Conservation (phyloP, 202 grass and related monocot species). For the Alloteropsis angusta region DNA sequence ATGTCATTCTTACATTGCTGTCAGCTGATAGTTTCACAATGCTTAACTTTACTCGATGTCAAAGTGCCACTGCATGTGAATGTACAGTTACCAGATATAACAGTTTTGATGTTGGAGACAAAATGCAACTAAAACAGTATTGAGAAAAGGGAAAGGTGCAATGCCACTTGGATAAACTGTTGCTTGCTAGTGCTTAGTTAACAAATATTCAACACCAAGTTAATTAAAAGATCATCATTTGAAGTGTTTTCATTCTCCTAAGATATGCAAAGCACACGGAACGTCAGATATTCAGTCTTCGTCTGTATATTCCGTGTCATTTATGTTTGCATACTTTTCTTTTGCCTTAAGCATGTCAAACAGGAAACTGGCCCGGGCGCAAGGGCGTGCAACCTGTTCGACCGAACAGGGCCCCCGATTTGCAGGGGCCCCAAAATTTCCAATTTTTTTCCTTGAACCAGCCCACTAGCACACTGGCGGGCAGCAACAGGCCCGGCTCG, state of each 20-base stretch:
- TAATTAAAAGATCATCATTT: neutral
- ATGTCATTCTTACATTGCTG: constrained; percentile 10
- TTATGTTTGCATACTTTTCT: neutral
- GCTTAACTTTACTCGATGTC: neutral
- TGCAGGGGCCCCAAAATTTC: too few species aligned
- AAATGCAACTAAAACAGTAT: neutral
- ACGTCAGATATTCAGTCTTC: neutral
- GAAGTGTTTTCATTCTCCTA: neutral
- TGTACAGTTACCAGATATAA: neutral
- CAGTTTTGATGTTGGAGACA: constrained; percentile 6
- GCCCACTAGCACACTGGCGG: too few species aligned
- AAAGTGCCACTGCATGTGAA: neutral
- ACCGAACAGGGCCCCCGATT: too few species aligned
- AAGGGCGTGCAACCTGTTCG: too few species aligned
- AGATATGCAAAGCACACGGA: neutral
- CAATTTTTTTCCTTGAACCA: too few species aligned
- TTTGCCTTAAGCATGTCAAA: neutral
- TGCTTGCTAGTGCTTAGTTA: neutral
- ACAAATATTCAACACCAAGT: neutral
- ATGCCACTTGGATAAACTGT: neutral
- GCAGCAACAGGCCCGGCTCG: too few species aligned
- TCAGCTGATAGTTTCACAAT: neutral
- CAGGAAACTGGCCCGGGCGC: too few species aligned
- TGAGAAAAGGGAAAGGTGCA: neutral
- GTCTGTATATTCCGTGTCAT: neutral